Evolutionary conservation across 1,139 yeast genomes (phyloP).

Genomic region (Suhomyces wounanorum): DNA sequence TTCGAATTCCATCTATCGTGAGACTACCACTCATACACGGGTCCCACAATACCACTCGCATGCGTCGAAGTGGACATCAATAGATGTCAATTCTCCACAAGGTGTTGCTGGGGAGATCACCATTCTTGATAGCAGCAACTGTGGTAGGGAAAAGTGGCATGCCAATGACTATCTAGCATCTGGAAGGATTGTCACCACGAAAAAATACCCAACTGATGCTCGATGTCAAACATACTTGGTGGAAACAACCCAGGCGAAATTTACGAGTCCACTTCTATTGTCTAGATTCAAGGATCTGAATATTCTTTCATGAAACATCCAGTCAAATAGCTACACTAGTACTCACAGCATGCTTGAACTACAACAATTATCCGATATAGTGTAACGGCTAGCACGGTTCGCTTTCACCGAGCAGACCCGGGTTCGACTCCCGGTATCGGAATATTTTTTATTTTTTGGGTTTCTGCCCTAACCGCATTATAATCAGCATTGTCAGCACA

Average conservation of each 20-base stretch:
- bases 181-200: too few relatives aligned
- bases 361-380: slow-evolving; percentile 56
- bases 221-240: not conserved
- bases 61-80: too few relatives aligned
- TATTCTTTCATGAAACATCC: not conserved
- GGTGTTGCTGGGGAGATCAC: too few relatives aligned
- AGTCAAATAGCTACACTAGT: not conserved
- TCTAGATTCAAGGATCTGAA: not conserved
- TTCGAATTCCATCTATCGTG: too few relatives aligned
- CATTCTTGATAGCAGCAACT: too few relatives aligned
- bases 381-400: slow-evolving; percentile 85
- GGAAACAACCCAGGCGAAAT: not conserved
- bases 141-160: too few relatives aligned
- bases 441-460: slow-evolving; percentile 29
- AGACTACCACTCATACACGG: too few relatives aligned
- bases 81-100: too few relatives aligned
- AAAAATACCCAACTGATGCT: too few relatives aligned
- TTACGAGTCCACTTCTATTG: not conserved
- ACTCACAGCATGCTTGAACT: not conserved
- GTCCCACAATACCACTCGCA: too few relatives aligned
- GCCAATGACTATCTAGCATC: too few relatives aligned
- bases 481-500: not conserved
- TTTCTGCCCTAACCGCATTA: not conserved
- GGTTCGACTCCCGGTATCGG: slow-evolving; percentile 84
- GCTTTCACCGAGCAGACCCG: slow-evolving; percentile 83